These are phyloP conservation scores for Saccharomycopsis hybrid DNA, from an alignment of 1,139 yeast genomes.

Conservation along the genomic window DNA sequence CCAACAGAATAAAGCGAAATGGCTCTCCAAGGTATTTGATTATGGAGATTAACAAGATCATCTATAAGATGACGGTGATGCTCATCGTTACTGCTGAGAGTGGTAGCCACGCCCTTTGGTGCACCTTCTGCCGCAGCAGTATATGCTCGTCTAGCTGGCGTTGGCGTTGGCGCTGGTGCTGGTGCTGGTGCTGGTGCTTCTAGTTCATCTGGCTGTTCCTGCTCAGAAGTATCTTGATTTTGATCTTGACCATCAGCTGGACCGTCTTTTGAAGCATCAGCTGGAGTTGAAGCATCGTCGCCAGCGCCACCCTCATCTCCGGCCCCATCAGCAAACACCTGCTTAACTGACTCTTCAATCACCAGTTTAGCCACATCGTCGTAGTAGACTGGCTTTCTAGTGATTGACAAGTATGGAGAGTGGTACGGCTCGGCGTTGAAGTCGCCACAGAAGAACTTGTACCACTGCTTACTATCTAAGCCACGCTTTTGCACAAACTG, in stretches of 20 bases:
- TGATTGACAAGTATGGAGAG: constrained; percentile 61
- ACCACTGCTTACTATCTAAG: constrained; percentile 33
- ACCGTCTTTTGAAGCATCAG: constrained; percentile 43
- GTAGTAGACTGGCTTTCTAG: constrained; percentile 32
- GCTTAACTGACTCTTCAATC: constrained; percentile 34
- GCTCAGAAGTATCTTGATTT: not conserved
- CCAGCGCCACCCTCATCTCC: constrained; percentile 50
- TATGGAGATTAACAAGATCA: constrained; percentile 49
- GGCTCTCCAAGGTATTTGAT: constrained; percentile 51
- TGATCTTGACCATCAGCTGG: not conserved
- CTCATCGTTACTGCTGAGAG: not conserved
- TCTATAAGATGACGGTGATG: constrained; percentile 29
- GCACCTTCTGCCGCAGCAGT: constrained; percentile 16
- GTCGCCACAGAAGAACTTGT: constrained; percentile 74
- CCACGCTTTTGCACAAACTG: constrained; percentile 35
- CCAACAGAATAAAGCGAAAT: constrained; percentile 68
- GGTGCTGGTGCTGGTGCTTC: no score
- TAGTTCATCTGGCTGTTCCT: not conserved
- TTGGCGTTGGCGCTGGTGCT: no score
- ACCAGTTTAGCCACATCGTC: constrained; percentile 38
- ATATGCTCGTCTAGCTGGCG: not conserved
- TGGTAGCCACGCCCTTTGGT: constrained; percentile 17
- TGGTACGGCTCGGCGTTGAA: constrained; percentile 87
- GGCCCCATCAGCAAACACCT: constrained; percentile 29
- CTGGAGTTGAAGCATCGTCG: constrained; percentile 49